Evolutionary conservation across 1,284 basidiomycete genomes (phyloP).

Genomic region (Austropuccinia psidii): DNA sequence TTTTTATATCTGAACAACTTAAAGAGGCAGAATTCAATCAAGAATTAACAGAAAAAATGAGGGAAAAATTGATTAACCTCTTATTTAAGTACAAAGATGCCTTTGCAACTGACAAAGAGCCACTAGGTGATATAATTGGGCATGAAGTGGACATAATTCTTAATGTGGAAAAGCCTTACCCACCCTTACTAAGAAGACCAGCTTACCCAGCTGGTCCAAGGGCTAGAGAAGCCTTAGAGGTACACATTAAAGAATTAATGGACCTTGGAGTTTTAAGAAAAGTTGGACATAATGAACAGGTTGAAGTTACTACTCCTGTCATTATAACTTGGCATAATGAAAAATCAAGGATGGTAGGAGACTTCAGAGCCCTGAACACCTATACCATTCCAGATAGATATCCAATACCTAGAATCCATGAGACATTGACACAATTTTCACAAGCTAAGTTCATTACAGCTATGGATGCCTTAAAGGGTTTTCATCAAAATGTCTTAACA

Average conservation of each 20-base stretch:
- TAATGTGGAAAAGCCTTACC: constrained; percentile 3
- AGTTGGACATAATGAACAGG: not conserved
- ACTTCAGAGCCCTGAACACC: not conserved
- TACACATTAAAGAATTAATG: not conserved
- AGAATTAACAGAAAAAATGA: too few species aligned
- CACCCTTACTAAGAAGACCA: not conserved
- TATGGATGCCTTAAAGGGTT: not conserved
- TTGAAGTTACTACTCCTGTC: constrained; percentile 6
- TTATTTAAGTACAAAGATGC: not conserved
- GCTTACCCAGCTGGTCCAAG: constrained; percentile 14
- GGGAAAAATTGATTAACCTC: not conserved
- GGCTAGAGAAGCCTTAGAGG: not conserved
- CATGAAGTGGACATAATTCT: constrained; percentile 6
- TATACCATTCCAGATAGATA: constrained; percentile 18
- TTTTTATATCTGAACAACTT: too few species aligned
- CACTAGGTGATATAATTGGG: not conserved
- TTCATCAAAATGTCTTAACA: not conserved
- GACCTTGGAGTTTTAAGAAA: not conserved
- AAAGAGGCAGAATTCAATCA: too few species aligned
- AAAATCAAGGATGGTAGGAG: not conserved
- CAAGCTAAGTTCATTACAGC: not conserved
- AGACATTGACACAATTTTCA: not conserved
- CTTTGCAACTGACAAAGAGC: not conserved
- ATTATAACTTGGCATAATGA: constrained; percentile 10
- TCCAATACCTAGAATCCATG: not conserved